These are phyloP conservation scores for Euphrasia arctica DNA, from an alignment of 305 asterid genomes.

Conservation along the genomic window DNA sequence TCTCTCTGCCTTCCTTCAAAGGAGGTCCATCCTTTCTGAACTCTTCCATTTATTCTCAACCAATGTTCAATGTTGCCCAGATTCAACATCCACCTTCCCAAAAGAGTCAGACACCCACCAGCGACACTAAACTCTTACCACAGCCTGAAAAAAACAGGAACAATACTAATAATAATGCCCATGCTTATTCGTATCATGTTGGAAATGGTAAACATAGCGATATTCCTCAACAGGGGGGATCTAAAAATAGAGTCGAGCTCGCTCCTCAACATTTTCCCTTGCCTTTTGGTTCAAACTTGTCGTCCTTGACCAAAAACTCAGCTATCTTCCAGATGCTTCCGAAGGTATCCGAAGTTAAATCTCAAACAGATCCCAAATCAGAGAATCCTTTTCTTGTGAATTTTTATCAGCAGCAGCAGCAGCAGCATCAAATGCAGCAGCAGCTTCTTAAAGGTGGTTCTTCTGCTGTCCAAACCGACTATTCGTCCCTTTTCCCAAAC, in stretches of 20 bases:
- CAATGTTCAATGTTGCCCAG: constrained; percentile 19
- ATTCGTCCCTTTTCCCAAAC: constrained; percentile 22
- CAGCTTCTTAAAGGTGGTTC: constrained; percentile 31
- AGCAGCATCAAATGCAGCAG: constrained; percentile 22
- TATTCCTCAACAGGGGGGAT: constrained; percentile 32
- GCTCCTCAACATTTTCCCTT: constrained; percentile 34
- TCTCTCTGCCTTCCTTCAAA: neutral
- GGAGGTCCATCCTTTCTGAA: constrained; percentile 12
- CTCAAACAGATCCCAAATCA: constrained; percentile 20
- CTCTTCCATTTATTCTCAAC: constrained; percentile 40
- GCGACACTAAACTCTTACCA: constrained; percentile 22
- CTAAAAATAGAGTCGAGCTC: constrained; percentile 29
- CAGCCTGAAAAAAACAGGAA: constrained; percentile 15
- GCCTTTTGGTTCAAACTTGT: constrained; percentile 17
- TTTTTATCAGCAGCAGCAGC: constrained; percentile 27
- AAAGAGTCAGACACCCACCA: constrained; percentile 19
- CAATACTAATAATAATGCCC: constrained; percentile 20
- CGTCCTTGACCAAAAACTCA: constrained; percentile 13
- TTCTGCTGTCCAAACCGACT: constrained; percentile 21
- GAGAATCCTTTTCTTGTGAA: constrained; percentile 27
- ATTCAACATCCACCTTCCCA: constrained; percentile 17
- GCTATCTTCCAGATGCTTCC: constrained; percentile 42
- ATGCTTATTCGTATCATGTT: constrained; percentile 22
- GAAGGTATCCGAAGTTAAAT: constrained; percentile 35
- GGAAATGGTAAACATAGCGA: constrained; percentile 30